These are phyloP conservation scores for Hygrophorus russula DNA, from an alignment of 768 basidiomycete species.

Conservation along the genomic window DNA sequence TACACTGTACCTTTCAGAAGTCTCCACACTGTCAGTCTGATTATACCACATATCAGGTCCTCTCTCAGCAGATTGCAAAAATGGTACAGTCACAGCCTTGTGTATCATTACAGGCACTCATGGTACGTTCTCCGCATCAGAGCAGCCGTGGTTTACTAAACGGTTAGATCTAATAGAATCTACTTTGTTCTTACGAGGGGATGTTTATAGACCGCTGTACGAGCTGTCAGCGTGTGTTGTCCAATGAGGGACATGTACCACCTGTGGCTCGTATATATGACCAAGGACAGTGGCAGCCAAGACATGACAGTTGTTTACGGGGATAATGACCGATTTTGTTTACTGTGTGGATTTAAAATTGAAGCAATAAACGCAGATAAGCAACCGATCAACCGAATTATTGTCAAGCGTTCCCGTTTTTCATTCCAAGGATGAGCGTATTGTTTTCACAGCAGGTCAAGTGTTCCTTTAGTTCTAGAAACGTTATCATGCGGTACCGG, in stretches of 20 bases:
- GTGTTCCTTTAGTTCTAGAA: too few relatives aligned
- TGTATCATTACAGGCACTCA: slow-evolving; percentile 40
- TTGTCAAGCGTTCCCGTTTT: too few relatives aligned
- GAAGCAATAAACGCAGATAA: too few relatives aligned
- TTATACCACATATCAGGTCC: slow-evolving; percentile 47
- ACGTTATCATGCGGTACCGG: too few relatives aligned
- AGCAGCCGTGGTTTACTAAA: background rate
- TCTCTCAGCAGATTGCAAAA: slow-evolving; percentile 57
- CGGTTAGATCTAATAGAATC: slow-evolving; percentile 21
- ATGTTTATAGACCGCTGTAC: slow-evolving; percentile 54
- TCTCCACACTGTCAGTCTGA: slow-evolving; percentile 59
- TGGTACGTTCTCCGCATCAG: slow-evolving; percentile 24
- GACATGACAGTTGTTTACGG: slow-evolving; percentile 45
- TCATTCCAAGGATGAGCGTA: too few relatives aligned
- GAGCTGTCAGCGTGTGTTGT: slow-evolving; percentile 54
- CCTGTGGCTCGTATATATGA: slow-evolving; percentile 53
- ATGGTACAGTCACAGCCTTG: slow-evolving; percentile 45
- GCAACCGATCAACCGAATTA: too few relatives aligned
- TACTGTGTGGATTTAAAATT: too few relatives aligned
- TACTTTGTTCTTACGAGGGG: slow-evolving; percentile 45
- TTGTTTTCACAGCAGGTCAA: too few relatives aligned
- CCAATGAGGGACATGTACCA: slow-evolving; percentile 60
- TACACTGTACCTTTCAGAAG: slow-evolving; percentile 34
- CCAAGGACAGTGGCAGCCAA: slow-evolving; percentile 33
- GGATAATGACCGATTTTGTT: too few relatives aligned